phyloP scores from a whole-genome alignment of 108 stramenopile species.

The Skeletonema potamos region DNA sequence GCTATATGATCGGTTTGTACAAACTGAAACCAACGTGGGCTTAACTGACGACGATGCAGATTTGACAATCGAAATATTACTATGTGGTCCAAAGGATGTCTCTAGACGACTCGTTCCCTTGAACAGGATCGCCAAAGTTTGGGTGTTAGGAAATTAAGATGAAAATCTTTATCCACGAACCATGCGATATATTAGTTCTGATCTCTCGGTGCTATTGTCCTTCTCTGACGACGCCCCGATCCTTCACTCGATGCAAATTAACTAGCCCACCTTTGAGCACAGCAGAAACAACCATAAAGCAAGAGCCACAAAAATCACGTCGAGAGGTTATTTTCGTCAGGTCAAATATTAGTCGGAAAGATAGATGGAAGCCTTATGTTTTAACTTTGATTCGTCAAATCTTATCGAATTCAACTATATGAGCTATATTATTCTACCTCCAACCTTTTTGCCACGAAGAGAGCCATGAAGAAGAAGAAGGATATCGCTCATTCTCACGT shows the following conservation, averaged over 20 bases:
- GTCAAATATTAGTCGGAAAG: too few relatives aligned
- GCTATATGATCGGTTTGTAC: slow-evolving; percentile 36
- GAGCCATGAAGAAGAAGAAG: background rate
- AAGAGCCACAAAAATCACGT: too few relatives aligned
- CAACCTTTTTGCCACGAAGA: background rate
- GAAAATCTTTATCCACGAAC: background rate
- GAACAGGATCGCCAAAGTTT: background rate
- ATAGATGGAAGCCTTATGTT: too few relatives aligned
- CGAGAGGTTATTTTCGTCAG: too few relatives aligned
- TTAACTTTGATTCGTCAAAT: too few relatives aligned
- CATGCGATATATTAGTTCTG: background rate
- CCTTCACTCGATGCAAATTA: too few relatives aligned
- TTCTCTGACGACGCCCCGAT: too few relatives aligned
- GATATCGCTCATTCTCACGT: background rate
- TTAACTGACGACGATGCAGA: slow-evolving; percentile 38
- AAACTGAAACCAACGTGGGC: slow-evolving; percentile 60
- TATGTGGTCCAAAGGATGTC: slow-evolving; percentile 18
- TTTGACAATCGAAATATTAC: slow-evolving; percentile 28
- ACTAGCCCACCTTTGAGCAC: too few relatives aligned
- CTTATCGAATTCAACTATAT: too few relatives aligned
- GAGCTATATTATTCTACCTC: background rate
- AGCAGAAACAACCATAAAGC: background rate
- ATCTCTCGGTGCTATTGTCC: background rate
- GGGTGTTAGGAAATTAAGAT: background rate
- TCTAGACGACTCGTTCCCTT: background rate